Conservation (phyloP, 805 yeast genomes). For the Isabelozyma gotoi region DNA sequence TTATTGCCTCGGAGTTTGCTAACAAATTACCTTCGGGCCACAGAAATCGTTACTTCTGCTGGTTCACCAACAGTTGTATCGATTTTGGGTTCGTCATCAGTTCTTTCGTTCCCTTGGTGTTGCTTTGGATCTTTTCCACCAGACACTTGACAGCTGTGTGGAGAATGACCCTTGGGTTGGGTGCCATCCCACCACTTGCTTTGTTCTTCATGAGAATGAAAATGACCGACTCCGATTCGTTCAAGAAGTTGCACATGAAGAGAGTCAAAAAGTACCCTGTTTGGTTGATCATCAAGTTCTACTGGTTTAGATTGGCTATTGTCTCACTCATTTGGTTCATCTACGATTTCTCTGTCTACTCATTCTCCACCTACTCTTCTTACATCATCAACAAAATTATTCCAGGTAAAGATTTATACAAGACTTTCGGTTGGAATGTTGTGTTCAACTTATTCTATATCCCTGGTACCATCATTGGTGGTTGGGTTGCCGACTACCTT, state of each 20-base stretch:
- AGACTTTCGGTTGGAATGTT: conserved; percentile 89
- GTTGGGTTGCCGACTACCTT: conserved; percentile 75
- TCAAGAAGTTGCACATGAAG: conserved; percentile 68
- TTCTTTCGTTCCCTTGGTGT: conserved; percentile 82
- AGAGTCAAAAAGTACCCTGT: conserved; percentile 60
- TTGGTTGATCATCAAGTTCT: conserved; percentile 67
- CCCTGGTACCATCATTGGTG: conserved; percentile 90
- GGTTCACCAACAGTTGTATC: conserved; percentile 88
- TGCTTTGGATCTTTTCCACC: conserved; percentile 77
- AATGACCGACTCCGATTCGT: conserved; percentile 72
- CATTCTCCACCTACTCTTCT: conserved; percentile 83
- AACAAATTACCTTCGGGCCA: conserved; percentile 73
- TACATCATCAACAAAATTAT: conserved; percentile 61
- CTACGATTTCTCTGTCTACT: conserved; percentile 85
- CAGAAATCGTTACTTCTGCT: conserved; percentile 84
- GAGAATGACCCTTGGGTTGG: conserved; percentile 88
- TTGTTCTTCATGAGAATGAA: conserved; percentile 75
- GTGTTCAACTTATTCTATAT: conserved; percentile 84
- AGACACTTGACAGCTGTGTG: conserved; percentile 78
- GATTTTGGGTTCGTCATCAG: conserved; percentile 83
- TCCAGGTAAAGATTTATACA: conserved; percentile 60
- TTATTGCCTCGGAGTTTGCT: conserved; percentile 91
- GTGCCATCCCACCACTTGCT: conserved; percentile 83
- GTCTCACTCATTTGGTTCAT: conserved; percentile 86
- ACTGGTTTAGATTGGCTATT: conserved; percentile 75